Base-by-base conservation (phyloP, 75 land plant species). In the Isoetes taiwanensis region DNA sequence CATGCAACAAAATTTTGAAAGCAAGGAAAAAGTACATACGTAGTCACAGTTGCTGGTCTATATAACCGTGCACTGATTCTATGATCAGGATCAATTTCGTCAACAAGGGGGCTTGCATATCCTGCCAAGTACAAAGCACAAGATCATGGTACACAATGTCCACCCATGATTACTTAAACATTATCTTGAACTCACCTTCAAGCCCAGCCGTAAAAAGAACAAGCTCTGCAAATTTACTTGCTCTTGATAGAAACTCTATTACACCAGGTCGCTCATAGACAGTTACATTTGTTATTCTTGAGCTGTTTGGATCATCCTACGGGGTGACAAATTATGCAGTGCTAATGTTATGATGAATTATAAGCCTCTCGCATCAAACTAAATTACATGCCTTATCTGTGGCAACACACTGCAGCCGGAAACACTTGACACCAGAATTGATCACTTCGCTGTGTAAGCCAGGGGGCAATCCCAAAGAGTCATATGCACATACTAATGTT, bases 401-500 rank as follows among this genome's bases (percentile, higher is more conserved):
- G 38, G 90, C 85, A 14, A 82, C 52, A 43, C 86, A 86, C 53
- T 86, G 76, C 39, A 86, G 57, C 58, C 82, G 85, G 65, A 85
- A 85, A 70, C 78, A 82, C 31, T 73, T 72, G 54, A 85, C 50
- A 21, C 82, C 86, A 31, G 76, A 70, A 35, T 79, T 78, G 37
- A 63, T 76, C 17, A 80, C 86, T 54, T 82, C 82, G 56, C 30
- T 57, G 34, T 75, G 86, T 28, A 85, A 32, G 32, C 32, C 9
- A 53, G 66, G 52, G 23, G 90, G 82, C 65, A 85, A 37, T 39
- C 74, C 80, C 32, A 80, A 71, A 34, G 86, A 74, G 52, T 85
- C 90, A 76, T 85, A 85, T 20, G 90, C 90, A 64, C 90, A 85
- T 12, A 91, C 89, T n/a, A 91, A 64, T 57, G 97, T 91, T 61